Evolutionary conservation across 192 early-diverging fungal species (phyloP).

Genomic region (Coemansia guatemalensis): DNA sequence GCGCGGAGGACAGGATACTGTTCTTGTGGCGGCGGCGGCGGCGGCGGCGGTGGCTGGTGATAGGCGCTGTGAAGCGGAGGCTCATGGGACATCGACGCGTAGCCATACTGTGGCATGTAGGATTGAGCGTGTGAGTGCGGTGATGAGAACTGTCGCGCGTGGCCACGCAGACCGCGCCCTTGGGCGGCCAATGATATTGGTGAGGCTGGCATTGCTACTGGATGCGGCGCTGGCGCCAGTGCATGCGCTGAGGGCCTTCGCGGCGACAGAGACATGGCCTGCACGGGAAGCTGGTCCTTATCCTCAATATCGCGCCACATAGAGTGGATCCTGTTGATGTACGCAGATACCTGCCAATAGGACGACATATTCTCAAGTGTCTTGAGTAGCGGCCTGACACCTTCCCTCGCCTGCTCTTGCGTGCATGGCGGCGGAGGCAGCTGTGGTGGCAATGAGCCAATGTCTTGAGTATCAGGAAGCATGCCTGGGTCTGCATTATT

Average conservation of each 20-base stretch:
- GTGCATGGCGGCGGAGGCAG: constrained; percentile 41
- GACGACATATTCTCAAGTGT: constrained; percentile 37
- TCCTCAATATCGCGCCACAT: constrained; percentile 41
- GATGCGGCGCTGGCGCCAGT: neutral
- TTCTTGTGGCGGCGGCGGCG: neutral
- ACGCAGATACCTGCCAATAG: constrained; percentile 41
- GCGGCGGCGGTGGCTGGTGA: neutral
- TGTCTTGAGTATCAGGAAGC: constrained; percentile 24
- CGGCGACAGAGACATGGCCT: constrained; percentile 10
- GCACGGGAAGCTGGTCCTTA: constrained; percentile 13
- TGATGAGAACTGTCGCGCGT: neutral
- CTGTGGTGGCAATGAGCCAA: constrained; percentile 30
- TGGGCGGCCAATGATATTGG: neutral
- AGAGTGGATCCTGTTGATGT: constrained; percentile 26
- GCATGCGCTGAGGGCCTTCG: constrained; percentile 4
- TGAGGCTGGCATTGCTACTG: constrained; percentile 2
- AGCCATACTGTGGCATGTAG: neutral
- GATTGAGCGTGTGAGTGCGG: neutral
- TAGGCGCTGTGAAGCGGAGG: neutral
- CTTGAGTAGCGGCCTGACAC: constrained; percentile 35
- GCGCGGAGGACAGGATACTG: neutral
- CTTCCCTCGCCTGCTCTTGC: constrained; percentile 39
- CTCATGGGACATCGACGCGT: neutral
- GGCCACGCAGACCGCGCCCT: neutral
- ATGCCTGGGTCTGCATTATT: constrained; percentile 26